Base-by-base conservation (phyloP, 129 eudicot genomes). In the Pittosporum tobira region DNA sequence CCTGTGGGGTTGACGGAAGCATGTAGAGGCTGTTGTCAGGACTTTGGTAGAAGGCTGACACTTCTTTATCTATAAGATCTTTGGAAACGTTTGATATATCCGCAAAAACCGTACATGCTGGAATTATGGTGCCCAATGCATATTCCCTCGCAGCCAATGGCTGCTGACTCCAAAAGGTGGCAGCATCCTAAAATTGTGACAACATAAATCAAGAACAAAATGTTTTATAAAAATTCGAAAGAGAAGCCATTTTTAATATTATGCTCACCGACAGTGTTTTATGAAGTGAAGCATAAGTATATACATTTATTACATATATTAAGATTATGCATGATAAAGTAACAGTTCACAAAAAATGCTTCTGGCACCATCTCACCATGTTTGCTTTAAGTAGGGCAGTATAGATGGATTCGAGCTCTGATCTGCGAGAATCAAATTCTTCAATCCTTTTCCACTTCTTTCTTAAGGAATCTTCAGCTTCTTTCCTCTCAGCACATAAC, bases 1-100 rank as follows among this genome's bases (percentile, higher is more conserved):
- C 95, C 98, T 93, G 94, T 7, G 84, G 94, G 54, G 86, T 93
- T 64, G 96, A 76, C 44, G 96, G 99, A 77, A 87, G 93, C 99
- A 93, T 84, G 76, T 84, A 93, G 46, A 93, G 79, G 54, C 81
- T 87, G 59, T 81, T 87, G 53, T 93, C 96, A 66, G 96, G 99
- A 66, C 78, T 63, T 66, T 71, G 84, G 64, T 60, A 72, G 69
- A 86, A 93, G 45, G 81, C 78, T 20, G 87, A 78, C 27, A 79
- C 85, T 81, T 93, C 99, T 65, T 75, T 75, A 48, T 79, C 80
- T 1, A 87, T 81, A 70, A 84, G 81, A 79, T 93, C 96, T 71
- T 73, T 77, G 61, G 91, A 74, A 10, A 43, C 68, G 55, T 70
- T 77, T 63, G 94, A 75, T 55, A 77, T 70, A 61, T 87, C 75